Conservation (phyloP, 2,329 filamentous ascomycete species). For the Aspergillus jensenii region DNA sequence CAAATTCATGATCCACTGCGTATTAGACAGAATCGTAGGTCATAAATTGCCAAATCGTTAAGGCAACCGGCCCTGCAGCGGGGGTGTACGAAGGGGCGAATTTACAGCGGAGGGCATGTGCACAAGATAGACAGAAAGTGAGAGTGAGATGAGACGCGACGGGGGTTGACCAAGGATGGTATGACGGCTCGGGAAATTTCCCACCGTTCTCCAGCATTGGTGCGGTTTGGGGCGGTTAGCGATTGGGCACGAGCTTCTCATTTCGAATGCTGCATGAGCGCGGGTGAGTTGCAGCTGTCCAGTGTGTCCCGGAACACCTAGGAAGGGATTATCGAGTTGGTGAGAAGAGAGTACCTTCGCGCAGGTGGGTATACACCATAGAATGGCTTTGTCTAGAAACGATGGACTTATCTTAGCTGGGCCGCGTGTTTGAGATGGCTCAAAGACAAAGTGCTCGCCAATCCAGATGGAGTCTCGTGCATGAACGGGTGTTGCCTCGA, state of each 20-base stretch:
- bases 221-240: constrained; percentile 18
- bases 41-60: constrained; percentile 9
- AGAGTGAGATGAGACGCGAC: constrained; percentile 5
- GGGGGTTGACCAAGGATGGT: constrained; percentile 11
- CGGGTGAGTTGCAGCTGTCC: constrained; percentile 5
- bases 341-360: background rate
- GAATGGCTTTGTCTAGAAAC: constrained; percentile 1
- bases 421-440: background rate
- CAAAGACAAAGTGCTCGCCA: background rate
- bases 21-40: constrained; percentile 9
- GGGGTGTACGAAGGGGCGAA: constrained; percentile 8
- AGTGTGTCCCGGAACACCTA: background rate
- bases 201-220: constrained; percentile 11
- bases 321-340: background rate
- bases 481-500: constrained; percentile 22
- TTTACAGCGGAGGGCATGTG: constrained; percentile 10
- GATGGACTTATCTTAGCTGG: background rate
- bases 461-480: constrained; percentile 10
- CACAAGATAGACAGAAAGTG: constrained; percentile 11
- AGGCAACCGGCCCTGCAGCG: constrained; percentile 11
- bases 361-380: background rate
- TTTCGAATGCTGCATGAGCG: constrained; percentile 12
- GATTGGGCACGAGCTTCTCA: constrained; percentile 20
- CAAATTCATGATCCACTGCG: constrained; percentile 6
- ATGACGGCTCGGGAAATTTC: constrained; percentile 13